A percentile compares a stretch with the other conserved stretches of the same genome.
These are phyloP conservation scores for Chlamydomonas schloesseri DNA, from an alignment of 139 green algal genomes.

Conservation along the genomic window DNA sequence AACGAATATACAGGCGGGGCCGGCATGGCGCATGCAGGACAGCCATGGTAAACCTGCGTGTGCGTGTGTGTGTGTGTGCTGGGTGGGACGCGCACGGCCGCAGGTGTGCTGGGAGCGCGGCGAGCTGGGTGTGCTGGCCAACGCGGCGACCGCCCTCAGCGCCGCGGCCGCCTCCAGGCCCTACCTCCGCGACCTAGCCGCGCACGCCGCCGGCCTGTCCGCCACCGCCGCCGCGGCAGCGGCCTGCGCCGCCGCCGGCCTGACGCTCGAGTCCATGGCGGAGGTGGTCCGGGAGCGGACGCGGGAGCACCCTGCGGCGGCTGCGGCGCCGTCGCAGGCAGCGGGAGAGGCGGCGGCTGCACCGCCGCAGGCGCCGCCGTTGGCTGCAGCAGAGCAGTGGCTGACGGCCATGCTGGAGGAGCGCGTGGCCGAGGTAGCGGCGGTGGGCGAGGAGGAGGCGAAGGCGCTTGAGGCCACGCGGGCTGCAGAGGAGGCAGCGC, in stretches of 20 bases:
- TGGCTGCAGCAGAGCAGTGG: neutral
- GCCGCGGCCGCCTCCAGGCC: neutral
- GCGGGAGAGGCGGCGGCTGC: neutral
- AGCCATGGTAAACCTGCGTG: no score
- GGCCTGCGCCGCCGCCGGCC: neutral
- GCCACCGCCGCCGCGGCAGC: neutral
- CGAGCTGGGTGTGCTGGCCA: neutral
- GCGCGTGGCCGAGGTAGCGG: neutral
- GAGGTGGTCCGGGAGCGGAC: neutral
- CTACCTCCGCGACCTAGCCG: constrained; percentile 22
- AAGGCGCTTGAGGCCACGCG: neutral
- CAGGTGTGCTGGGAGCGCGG: constrained; percentile 10
- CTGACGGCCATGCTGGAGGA: neutral
- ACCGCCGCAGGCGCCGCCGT: no score
- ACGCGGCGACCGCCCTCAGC: neutral
- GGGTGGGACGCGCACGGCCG: no score
- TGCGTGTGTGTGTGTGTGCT: no score
- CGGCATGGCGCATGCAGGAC: no score
- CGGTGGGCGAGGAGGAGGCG: neutral
- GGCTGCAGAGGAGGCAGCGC: neutral
- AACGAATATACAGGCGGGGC: no score
- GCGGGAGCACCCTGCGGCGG: neutral
- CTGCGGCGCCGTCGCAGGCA: neutral
- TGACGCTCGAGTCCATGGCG: neutral
- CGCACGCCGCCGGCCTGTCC: neutral